Evolutionary conservation across 2,329 filamentous ascomycete genomes (phyloP), one percentile per base, ranked within the genome.

Genomic region (Gnomoniopsis smithogilvyi): DNA sequence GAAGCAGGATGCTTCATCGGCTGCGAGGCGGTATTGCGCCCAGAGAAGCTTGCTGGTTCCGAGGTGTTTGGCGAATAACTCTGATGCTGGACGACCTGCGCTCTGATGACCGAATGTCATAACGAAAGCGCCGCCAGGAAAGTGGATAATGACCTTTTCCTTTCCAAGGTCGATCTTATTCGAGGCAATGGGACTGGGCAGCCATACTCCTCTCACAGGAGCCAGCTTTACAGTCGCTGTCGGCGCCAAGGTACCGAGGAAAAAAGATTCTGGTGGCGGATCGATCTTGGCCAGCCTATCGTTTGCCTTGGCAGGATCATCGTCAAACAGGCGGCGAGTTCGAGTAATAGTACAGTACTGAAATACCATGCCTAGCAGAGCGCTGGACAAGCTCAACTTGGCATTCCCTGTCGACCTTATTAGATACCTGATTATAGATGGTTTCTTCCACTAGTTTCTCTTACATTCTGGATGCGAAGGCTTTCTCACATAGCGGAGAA

Each of bases 101-200:
- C 38, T 36, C 17, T 65, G 59, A n/a, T 51, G 52, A 2, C 57
- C 64, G 15, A 53, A 67, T 1, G 55, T 63, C 1, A 64, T 52
- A 15, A 67, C 65, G 43, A 66, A 67, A 0, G 54, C 64, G 19
- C 66, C 64, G 21, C 64, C 64, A 6, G 65, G 64, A 24, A 65
- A 60, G 51, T 67, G 60, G 3, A 67, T 51, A 1, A 64, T 55
- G 2, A 67, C 61, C 24, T 63, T 67, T 38, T 61, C 56, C 0
- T 54, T 38, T 1, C 38, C n/a, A 0, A 62, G 50, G 6, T 43
- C 45, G 17, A 8, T 2, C 3, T 22, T 6, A 14, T 3, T 24
- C 15, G 17, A 14, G 2, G 30, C 19, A 2, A 52, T 41, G 3
- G 52, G 55, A 8, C 38, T 54, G n/a, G 65, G 62, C 43, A 63